A percentile compares a stretch with the other conserved stretches of the same genome.
These are phyloP conservation scores for Phytophthora multivora DNA, from an alignment of 352 stramenopile genomes.

Conservation along the genomic window DNA sequence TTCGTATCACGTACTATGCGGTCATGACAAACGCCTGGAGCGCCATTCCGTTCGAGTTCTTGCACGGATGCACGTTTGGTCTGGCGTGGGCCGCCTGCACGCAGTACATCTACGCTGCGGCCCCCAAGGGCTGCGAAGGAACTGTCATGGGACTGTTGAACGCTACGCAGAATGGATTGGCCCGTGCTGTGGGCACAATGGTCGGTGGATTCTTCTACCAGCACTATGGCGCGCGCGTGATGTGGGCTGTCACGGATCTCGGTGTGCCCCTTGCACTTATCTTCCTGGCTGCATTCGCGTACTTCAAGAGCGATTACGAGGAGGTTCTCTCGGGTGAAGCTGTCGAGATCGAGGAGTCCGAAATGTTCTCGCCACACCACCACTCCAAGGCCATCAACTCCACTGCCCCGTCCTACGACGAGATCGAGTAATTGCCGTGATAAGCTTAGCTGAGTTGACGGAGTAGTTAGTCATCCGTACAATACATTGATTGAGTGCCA, in stretches of 20 bases:
- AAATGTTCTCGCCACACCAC: slow-evolving; percentile 64
- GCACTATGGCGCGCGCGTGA: slow-evolving; percentile 49
- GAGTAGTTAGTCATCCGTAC: slow-evolving; percentile 13
- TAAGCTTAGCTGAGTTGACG: background rate
- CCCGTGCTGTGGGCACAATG: slow-evolving; percentile 53
- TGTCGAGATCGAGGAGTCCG: slow-evolving; percentile 43
- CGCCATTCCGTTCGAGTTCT: slow-evolving; percentile 62
- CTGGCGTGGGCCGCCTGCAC: slow-evolving; percentile 59
- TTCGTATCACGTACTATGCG: slow-evolving; percentile 59
- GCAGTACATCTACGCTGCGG: slow-evolving; percentile 57
- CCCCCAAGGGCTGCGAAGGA: slow-evolving; percentile 49
- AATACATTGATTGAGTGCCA: slow-evolving; percentile 11
- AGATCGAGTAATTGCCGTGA: slow-evolving; percentile 20
- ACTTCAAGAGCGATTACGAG: slow-evolving; percentile 44
- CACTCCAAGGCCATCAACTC: slow-evolving; percentile 43
- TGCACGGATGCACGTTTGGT: slow-evolving; percentile 59
- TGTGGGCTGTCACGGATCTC: slow-evolving; percentile 63
- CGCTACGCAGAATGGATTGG: slow-evolving; percentile 60
- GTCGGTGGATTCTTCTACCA: slow-evolving; percentile 67
- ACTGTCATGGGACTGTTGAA: slow-evolving; percentile 65
- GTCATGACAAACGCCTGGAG: slow-evolving; percentile 66
- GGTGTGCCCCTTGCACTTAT: slow-evolving; percentile 55
- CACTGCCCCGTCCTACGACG: slow-evolving; percentile 34
- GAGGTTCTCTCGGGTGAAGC: slow-evolving; percentile 25
- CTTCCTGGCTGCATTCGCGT: slow-evolving; percentile 50